Evolutionary conservation across 2,329 filamentous ascomycete genomes (phyloP), one percentile per base, ranked within the genome.

Genomic region (Penicillium crustosum): DNA sequence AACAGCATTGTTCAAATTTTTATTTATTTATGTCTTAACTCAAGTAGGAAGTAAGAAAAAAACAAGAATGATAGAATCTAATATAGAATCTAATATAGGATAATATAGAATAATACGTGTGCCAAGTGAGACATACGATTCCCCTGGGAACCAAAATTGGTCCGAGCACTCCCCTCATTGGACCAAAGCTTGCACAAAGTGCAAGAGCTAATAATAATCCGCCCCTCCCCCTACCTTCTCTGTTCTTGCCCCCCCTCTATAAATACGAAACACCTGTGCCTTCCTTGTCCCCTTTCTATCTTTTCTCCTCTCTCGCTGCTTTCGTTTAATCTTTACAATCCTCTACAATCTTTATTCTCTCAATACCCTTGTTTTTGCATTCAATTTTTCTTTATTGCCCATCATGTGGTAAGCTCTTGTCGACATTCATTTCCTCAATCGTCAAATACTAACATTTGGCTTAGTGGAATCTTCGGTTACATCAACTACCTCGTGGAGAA

Each of bases 401-500:
- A 73, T 53, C 62, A 75, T 75, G 73, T 75, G 73, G 73, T 75
- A 68, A 53, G 72, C 64, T 45, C 27, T 23, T 25, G 29, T 31
- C 19, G n/a, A 29, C 42, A 25, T 39, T 15, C 29, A 17, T 5
- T 15, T 49, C 23, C 29, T 31, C 29, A 31, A 25, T 19, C 49
- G 41, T 50, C 31, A 29, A 3, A 29, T 55, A 51, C 65, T 70
- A 17, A 69, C 64, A 35, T 29, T 25, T 8, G 41, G 35, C 13
- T 33, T 35, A 76, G 73, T 72, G 73, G 73, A 60, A 76, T 76
- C 51, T 84, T 97, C 82, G 93, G 93, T 72, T 97, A 97, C 85
- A 91, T 97, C 83, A 97, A 97, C 83, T 97, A 97, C 81, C 83
- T 97, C 77, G 92, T 97, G 77, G 94, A 97, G 85, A 97, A 96